These are phyloP conservation scores for Podospora comata DNA, from an alignment of 495 filamentous ascomycete genomes.

Conservation along the genomic window DNA sequence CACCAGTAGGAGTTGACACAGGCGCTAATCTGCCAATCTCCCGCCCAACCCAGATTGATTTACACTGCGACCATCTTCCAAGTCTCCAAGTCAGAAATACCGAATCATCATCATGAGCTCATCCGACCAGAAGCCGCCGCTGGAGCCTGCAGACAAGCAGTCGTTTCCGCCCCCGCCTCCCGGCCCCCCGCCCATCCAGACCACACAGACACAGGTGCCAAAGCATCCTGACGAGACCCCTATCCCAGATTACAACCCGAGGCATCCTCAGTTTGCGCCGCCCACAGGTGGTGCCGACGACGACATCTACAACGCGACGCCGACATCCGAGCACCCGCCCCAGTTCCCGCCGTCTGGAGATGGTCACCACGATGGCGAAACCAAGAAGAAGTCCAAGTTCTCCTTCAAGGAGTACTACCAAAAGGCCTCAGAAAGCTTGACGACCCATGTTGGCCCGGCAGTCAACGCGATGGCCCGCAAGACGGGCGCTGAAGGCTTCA, in stretches of 20 bases:
- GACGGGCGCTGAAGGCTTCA: constrained; percentile 61
- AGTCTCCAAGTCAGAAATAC: neutral
- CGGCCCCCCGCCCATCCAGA: constrained; percentile 19
- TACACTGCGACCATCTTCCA: neutral
- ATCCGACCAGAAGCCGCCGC: constrained; percentile 7
- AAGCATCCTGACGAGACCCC: constrained; percentile 31
- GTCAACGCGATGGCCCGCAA: constrained; percentile 68
- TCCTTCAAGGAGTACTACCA: constrained; percentile 14
- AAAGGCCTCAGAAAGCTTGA: constrained; percentile 20
- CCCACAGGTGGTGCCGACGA: constrained; percentile 11
- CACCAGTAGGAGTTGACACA: neutral
- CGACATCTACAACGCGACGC: constrained; percentile 32
- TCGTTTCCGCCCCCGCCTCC: constrained; percentile 28
- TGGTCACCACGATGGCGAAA: constrained; percentile 21
- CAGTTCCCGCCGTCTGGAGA: constrained; percentile 16
- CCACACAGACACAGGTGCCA: constrained; percentile 5
- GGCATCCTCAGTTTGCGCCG: constrained; percentile 27
- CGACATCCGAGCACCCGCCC: constrained; percentile 25
- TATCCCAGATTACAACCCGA: constrained; percentile 32
- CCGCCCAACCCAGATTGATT: neutral
- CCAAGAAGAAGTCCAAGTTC: constrained; percentile 27
- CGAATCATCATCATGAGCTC: constrained; percentile 4
- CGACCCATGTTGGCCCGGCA: constrained; percentile 50
- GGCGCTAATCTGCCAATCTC: neutral
- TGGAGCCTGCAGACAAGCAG: constrained; percentile 11